phyloP scores from a whole-genome alignment of 2,329 filamentous ascomycete species.

The Apiospora saccharicola region DNA sequence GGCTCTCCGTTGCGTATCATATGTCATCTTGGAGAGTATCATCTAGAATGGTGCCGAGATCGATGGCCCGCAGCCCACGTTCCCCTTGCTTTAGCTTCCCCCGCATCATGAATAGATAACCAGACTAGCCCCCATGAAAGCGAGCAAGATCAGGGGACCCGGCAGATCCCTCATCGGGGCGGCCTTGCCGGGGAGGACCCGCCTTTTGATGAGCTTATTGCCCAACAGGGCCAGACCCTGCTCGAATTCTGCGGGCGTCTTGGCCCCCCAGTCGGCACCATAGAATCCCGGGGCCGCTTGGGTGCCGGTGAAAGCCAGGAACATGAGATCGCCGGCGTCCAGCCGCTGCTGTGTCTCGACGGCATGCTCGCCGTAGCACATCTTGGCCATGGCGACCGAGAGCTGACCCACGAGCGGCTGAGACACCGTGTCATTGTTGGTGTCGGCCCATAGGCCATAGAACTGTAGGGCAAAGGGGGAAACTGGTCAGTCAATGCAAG shows the following conservation, averaged over 20 bases:
- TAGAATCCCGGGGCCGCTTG: background rate
- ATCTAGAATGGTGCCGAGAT: background rate
- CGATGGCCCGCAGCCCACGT: background rate
- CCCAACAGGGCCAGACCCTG: conserved; percentile 15
- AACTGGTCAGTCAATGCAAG: background rate
- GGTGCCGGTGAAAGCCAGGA: conserved; percentile 17
- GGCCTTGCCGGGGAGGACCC: background rate
- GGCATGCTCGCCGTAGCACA: conserved; percentile 6
- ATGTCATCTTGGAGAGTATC: background rate
- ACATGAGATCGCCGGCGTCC: conserved; percentile 3
- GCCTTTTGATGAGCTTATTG: conserved; percentile 1
- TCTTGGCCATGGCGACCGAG: conserved; percentile 16
- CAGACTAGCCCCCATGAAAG: background rate
- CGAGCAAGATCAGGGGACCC: background rate
- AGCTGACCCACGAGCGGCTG: conserved; percentile 1
- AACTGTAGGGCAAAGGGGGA: background rate
- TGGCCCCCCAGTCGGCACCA: conserved; percentile 15
- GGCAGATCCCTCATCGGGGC: background rate
- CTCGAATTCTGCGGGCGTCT: conserved; percentile 15
- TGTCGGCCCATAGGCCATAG: conserved; percentile 19
- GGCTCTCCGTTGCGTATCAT: background rate
- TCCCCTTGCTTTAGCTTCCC: conserved; percentile 5
- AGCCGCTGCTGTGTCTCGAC: conserved; percentile 6
- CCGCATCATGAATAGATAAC: background rate
- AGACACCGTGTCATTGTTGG: background rate